These are phyloP conservation scores for Carex arenaria DNA, from an alignment of 202 grass and related monocot species.

Conservation along the genomic window DNA sequence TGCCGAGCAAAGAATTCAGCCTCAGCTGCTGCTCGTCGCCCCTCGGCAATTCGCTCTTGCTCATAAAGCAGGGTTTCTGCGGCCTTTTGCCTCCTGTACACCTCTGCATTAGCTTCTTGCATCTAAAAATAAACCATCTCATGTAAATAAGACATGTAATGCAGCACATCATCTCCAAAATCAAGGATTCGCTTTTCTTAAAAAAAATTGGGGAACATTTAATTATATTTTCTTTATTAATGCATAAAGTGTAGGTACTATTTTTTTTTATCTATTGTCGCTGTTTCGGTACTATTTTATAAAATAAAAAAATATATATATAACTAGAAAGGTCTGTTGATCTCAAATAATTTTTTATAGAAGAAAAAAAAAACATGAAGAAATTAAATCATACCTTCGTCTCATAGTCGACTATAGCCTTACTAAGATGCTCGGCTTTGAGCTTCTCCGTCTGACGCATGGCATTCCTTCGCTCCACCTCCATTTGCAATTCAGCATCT, in stretches of 20 bases:
- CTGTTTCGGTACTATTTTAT: no score
- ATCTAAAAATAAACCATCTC: slow-evolving; percentile 24
- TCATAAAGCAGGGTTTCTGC: slow-evolving; percentile 59
- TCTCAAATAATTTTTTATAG: background rate
- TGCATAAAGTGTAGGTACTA: no score
- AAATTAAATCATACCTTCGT: slow-evolving; percentile 35
- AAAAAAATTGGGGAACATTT: background rate
- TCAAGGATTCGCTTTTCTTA: background rate
- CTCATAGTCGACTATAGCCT: slow-evolving; percentile 47
- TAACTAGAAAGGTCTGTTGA: background rate
- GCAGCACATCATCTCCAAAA: background rate
- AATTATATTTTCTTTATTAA: no score
- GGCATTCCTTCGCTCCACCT: slow-evolving; percentile 70
- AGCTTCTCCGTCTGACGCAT: slow-evolving; percentile 47
- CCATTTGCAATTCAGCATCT: slow-evolving; percentile 72
- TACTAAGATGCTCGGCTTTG: slow-evolving; percentile 56
- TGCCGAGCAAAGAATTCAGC: slow-evolving; percentile 49
- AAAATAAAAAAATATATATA: no score
- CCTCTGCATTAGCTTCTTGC: slow-evolving; percentile 61
- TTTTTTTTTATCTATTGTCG: no score
- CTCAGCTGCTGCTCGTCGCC: slow-evolving; percentile 40
- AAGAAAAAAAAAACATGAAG: background rate
- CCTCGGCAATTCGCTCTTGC: slow-evolving; percentile 45
- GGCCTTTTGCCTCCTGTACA: slow-evolving; percentile 60
- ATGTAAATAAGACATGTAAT: background rate